Evolutionary conservation across 208 protist genomes (phyloP).

Genomic region (Borovskyia barvae): DNA sequence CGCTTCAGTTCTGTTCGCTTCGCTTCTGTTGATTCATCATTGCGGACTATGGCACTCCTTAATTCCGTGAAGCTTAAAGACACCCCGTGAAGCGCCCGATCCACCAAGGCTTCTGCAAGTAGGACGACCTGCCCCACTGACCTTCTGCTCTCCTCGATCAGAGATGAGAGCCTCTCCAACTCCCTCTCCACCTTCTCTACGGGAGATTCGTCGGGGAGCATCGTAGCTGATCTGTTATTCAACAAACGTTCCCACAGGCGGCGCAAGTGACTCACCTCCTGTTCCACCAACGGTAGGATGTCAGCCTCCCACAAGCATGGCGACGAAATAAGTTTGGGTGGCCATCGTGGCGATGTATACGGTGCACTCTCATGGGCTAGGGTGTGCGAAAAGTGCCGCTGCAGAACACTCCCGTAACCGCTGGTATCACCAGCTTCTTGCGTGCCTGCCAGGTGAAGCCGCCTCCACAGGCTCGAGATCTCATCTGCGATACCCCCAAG

Average conservation of each 20-base stretch:
- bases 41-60: slow-evolving; percentile 28
- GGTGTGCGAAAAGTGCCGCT: slow-evolving; percentile 27
- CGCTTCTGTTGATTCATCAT: slow-evolving; percentile 65
- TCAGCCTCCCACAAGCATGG: too few species aligned
- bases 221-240: neutral
- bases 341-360: too few species aligned
- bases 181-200: slow-evolving; percentile 4
- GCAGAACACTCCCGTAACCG: slow-evolving; percentile 11
- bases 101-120: slow-evolving; percentile 26
- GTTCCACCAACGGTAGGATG: slow-evolving; percentile 10
- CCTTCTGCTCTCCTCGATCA: neutral
- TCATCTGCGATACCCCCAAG: neutral
- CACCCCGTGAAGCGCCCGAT: slow-evolving; percentile 9
- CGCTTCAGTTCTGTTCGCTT: slow-evolving; percentile 52
- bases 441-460: neutral
- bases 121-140: neutral
- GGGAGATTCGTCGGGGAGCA: neutral
- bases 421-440: neutral
- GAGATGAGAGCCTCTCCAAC: neutral
- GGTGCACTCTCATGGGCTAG: neutral
- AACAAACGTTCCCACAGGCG: neutral
- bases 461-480: slow-evolving; percentile 6
- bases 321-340: too few species aligned
- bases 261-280: slow-evolving; percentile 8
- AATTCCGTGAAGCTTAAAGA: slow-evolving; percentile 2